A percentile compares a stretch with the other conserved stretches of the same genome.
These are phyloP conservation scores for Fusarium sp. DNA, from an alignment of 2,329 filamentous ascomycete genomes.

Conservation along the genomic window DNA sequence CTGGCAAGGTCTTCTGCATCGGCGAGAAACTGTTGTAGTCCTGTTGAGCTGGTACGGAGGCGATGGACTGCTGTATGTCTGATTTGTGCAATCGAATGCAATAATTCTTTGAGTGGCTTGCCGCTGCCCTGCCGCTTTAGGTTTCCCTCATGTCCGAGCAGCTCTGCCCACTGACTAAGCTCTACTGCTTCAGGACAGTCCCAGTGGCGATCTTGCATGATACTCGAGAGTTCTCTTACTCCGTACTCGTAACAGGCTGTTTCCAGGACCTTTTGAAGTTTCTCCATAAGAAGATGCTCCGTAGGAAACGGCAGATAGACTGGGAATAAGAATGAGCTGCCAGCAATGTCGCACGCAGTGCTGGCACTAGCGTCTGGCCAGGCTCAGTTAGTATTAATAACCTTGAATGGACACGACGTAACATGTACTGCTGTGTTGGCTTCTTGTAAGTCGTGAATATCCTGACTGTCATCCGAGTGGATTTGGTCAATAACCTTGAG, in stretches of 20 bases:
- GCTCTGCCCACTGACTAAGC: rapidly evolving
- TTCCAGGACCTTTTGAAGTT: rapidly evolving
- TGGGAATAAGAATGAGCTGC: rapidly evolving
- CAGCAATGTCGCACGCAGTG: rapidly evolving
- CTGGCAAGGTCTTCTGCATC: background rate
- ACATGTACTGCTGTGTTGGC: no score
- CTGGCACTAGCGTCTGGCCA: rapidly evolving
- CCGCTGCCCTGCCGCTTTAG: rapidly evolving
- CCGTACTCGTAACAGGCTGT: rapidly evolving
- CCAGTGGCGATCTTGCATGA: rapidly evolving
- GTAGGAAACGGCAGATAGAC: background rate
- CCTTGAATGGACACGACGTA: background rate
- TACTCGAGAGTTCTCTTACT: rapidly evolving
- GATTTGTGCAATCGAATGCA: background rate
- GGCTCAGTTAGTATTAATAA: no score
- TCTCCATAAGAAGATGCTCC: background rate
- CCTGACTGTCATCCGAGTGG: no score
- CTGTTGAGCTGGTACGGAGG: rapidly evolving
- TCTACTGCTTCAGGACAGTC: background rate
- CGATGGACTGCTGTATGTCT: background rate
- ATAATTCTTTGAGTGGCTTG: rapidly evolving
- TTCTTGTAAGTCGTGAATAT: no score
- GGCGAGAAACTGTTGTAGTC: background rate
- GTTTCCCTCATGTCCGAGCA: rapidly evolving
- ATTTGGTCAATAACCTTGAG: background rate